Evolutionary conservation across 306 rosid genomes (phyloP), one percentile per base, ranked within the genome.

Genomic region (Lithocarpus polystachyus): DNA sequence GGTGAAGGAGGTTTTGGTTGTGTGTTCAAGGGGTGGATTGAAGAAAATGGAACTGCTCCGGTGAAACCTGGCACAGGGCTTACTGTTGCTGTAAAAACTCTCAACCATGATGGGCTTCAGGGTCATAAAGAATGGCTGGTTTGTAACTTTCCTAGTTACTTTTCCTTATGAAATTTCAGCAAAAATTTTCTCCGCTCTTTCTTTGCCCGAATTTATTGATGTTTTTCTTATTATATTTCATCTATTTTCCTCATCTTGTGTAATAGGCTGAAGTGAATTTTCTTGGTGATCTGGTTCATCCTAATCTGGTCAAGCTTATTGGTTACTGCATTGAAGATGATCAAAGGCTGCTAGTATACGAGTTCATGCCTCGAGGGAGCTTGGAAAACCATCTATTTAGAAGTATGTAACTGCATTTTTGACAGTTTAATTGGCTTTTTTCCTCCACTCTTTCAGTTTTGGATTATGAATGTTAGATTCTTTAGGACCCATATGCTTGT

Each of bases 61-160:
- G 97, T 94, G 77, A 94, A 94, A 89, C 97, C 99, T 52, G 99
- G 99, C 72, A 94, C 97, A 22, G 99, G 99, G 81, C 99, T 94
- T 85, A 94, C 99, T 31, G 99, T 94, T 75, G 99, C 99, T 15
- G 99, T 94, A 28, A 94, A 94, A 77, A 94, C 97, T 75, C 95
- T 94, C 61, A 94, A 94, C 91, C 99, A 90, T 64, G 97, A 94
- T 73, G 99, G 99, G 70, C 97, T 94, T 75, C 99, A 94, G 92
- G 99, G 99, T 73, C 99, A 94, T 81, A 94, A 94, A 89, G 99
- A 94, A 81, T 94, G 99, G 99, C 97, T 94, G 97, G 99, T 94
- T 81, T 61, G 97, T 75, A 82, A 57, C 85, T 86, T 73, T 76
- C 70, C 84, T 72, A 33, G 29, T 54, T 13, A 65, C 5, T 35